Percentiles rank a stretch among this genome's conserved stretches.
Evolutionary conservation across 2,329 filamentous ascomycete species (phyloP).

Genomic region (Blastomyces emzantsi): DNA sequence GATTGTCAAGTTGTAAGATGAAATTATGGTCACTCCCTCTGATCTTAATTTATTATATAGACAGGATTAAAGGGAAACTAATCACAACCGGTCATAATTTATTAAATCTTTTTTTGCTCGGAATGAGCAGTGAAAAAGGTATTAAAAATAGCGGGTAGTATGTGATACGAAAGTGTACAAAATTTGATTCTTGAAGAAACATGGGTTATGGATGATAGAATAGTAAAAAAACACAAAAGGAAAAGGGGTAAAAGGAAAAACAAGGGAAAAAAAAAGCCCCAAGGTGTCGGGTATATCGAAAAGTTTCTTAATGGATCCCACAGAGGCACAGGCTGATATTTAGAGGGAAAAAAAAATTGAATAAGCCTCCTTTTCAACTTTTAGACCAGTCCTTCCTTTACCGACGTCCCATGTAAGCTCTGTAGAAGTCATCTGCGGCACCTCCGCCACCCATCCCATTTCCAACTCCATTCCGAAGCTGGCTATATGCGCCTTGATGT

Average conservation of each 20-base stretch:
- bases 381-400: slow-evolving; percentile 26
- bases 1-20: too few relatives aligned
- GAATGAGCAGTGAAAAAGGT: too few relatives aligned
- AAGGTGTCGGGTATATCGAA: not conserved
- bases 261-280: not conserved
- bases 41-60: too few relatives aligned
- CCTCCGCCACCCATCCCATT: slow-evolving; percentile 40
- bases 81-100: too few relatives aligned
- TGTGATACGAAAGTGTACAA: not conserved
- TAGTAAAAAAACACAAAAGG: not conserved
- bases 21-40: too few relatives aligned
- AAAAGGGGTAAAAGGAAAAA: not conserved
- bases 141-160: not conserved
- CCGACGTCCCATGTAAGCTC: slow-evolving; percentile 72
- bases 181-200: not conserved
- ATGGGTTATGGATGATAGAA: not conserved
- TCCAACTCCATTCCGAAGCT: slow-evolving; percentile 16
- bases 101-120: too few relatives aligned
- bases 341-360: not conserved
- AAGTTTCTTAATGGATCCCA: not conserved
- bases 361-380: not conserved
- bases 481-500: slow-evolving; percentile 33
- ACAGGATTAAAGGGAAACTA: too few relatives aligned
- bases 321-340: not conserved
- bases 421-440: slow-evolving; percentile 80